Base-by-base conservation (phyloP, 495 filamentous ascomycete species). In the Aspergillus olivimuriae region DNA sequence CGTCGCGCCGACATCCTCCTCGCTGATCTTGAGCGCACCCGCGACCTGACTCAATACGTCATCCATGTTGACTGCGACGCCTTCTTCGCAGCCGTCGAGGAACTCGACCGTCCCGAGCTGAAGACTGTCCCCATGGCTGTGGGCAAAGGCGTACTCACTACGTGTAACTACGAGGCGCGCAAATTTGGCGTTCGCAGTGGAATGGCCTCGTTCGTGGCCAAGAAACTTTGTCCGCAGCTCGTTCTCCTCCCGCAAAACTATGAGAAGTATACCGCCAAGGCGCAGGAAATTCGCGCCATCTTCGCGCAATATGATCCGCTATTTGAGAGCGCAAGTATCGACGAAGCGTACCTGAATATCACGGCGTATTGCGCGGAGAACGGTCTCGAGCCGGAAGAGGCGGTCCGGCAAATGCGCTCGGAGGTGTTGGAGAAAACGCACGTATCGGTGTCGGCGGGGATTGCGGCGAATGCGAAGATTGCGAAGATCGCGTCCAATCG, bases 1-100 rank as follows among this genome's bases (percentile, higher is more conserved):
- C 81, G 86, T 20, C 76, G 75, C 28, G 89, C 87, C 10, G 89
- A 97, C 59, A 86, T 87, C 41, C 81, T 86, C 52, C 79, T 96
- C 42, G 76, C 80, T 1, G 78, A 90, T 49, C 72, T 96, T 9
- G 92, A 97, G 51, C 51, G 75, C 1, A 74, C 74, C 12, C 77
- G 92, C 6, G 91, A 97, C 56, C 68, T 97, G n/a, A 75, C 77
- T 10, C 92, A 96, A 58, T 68, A 77, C 36, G 77, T 97, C 19
- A 82, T 96, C 0, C 92, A 99, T 59, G 74, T 99, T 22, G 92
- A 99, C 63, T 99, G 92, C 61, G 92, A 99, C 68, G 92, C 94
- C 15, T 99, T 99, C 68, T 99, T 90, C 56, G 92, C 92, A 0
- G 87, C 90, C 1, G 94, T 97, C 6, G 92, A 97, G 61, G 88